These are phyloP conservation scores for Pseudevernia furfuracea DNA, from an alignment of 495 filamentous ascomycete genomes.

Conservation along the genomic window DNA sequence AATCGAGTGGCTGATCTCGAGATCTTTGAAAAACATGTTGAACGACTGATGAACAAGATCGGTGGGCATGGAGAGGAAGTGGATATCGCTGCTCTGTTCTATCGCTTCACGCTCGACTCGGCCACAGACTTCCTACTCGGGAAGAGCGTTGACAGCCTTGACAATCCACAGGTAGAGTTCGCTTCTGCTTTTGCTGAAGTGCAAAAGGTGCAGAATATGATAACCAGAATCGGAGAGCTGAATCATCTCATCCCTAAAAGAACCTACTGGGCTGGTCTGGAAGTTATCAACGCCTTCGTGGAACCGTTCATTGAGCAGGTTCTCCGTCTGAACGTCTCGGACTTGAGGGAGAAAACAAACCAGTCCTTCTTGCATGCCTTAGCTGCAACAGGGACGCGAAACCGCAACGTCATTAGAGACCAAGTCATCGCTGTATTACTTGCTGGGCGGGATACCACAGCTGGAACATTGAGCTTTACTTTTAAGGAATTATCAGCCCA, in stretches of 20 bases:
- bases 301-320: slow-evolving; percentile 62
- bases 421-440: slow-evolving; percentile 76
- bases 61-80: slow-evolving; percentile 41
- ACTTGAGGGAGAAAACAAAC: slow-evolving; percentile 60
- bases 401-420: slow-evolving; percentile 64
- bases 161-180: slow-evolving; percentile 48
- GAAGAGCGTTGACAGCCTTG: slow-evolving; percentile 60
- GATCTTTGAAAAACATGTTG: slow-evolving; percentile 69
- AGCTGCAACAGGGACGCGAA: slow-evolving; percentile 58
- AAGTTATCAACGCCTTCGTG: slow-evolving; percentile 66
- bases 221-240: slow-evolving; percentile 51
- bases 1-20: slow-evolving; percentile 75
- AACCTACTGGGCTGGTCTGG: slow-evolving; percentile 53
- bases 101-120: slow-evolving; percentile 66
- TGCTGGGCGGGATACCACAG: slow-evolving; percentile 73
- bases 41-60: slow-evolving; percentile 56
- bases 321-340: slow-evolving; percentile 51
- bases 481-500: slow-evolving; percentile 68
- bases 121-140: slow-evolving; percentile 86
- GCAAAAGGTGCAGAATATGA: slow-evolving; percentile 57
- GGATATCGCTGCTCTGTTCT: slow-evolving; percentile 36
- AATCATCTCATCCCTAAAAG: slow-evolving; percentile 47
- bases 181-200: slow-evolving; percentile 69
- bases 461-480: slow-evolving; percentile 63
- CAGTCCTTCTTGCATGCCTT: slow-evolving; percentile 73